Evolutionary conservation across 768 basidiomycete species (phyloP).

Genomic region (Lyophyllum shimeji): DNA sequence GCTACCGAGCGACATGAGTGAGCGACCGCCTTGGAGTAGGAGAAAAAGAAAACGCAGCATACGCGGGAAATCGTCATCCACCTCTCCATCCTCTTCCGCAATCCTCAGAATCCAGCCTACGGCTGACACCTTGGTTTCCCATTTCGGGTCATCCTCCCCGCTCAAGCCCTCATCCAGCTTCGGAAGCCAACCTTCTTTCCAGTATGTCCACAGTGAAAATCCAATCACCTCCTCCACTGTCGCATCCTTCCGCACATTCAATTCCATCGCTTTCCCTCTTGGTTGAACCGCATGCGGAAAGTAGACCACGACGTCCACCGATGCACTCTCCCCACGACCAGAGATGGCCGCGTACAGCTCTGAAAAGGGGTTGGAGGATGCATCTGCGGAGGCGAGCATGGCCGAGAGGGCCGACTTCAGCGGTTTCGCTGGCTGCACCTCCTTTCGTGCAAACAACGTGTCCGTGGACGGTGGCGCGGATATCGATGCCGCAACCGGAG

Average conservation of each 20-base stretch:
- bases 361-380: conserved; percentile 81
- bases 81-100: conserved; percentile 95
- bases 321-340: conserved; percentile 66
- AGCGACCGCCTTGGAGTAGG: not conserved
- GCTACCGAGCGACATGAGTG: conserved; percentile 46
- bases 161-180: conserved; percentile 66
- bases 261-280: conserved; percentile 57
- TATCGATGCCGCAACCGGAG: conserved; percentile 15
- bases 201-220: conserved; percentile 88
- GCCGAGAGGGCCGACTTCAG: conserved; percentile 67
- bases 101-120: conserved; percentile 92
- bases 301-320: conserved; percentile 70
- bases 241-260: conserved; percentile 83
- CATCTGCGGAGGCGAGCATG: conserved; percentile 68
- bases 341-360: conserved; percentile 86
- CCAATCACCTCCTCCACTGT: conserved; percentile 96
- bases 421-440: conserved; percentile 41
- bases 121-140: conserved; percentile 61
- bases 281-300: conserved; percentile 80
- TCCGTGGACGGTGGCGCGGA: conserved; percentile 22
- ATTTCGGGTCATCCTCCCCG: conserved; percentile 61
- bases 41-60: conserved; percentile 29
- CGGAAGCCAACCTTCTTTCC: conserved; percentile 85
- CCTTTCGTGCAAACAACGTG: conserved; percentile 52
- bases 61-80: conserved; percentile 99